phyloP scores from a whole-genome alignment of 2,329 filamentous ascomycete species.

The Nannizzia gypsea region DNA sequence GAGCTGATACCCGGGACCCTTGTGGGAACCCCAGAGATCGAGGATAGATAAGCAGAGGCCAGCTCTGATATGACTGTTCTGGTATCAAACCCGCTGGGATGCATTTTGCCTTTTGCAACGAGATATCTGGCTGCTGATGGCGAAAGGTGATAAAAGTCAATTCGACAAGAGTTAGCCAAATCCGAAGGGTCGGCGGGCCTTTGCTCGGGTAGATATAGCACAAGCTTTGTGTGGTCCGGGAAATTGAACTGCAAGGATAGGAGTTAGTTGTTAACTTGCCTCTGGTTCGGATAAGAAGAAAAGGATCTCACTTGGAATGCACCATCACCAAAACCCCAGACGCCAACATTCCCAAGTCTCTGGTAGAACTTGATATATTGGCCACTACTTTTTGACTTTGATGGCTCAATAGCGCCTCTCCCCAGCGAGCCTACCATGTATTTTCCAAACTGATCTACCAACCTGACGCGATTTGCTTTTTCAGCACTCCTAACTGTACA shows the following conservation, averaged over 20 bases:
- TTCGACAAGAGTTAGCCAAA: conserved; percentile 20
- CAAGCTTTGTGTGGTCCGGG: conserved; percentile 41
- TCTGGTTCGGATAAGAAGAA: neutral
- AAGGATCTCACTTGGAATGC: conserved; percentile 31
- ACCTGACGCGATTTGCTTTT: conserved; percentile 37
- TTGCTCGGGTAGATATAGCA: conserved; percentile 33
- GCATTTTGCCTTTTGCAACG: conserved; percentile 30
- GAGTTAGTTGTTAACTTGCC: neutral
- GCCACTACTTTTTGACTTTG: conserved; percentile 20
- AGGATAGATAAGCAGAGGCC: conserved; percentile 30
- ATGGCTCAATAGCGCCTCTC: conserved; percentile 28
- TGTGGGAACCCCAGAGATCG: conserved; percentile 25
- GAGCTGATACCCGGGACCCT: conserved; percentile 24
- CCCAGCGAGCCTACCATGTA: conserved; percentile 41
- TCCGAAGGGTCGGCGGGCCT: conserved; percentile 12
- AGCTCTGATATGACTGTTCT: conserved; percentile 32
- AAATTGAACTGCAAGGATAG: conserved; percentile 35
- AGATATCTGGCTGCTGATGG: conserved; percentile 35
- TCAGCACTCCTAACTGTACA: conserved; percentile 32
- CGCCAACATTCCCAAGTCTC: conserved; percentile 41
- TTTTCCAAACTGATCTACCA: conserved; percentile 41
- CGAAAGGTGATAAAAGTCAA: conserved; percentile 41
- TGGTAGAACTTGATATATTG: conserved; percentile 41
- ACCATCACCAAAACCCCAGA: conserved; percentile 41
- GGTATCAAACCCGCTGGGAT: conserved; percentile 34